These are phyloP conservation scores for Psophocarpus tetragonolobus DNA, from an alignment of 306 rosid genomes.

Conservation along the genomic window DNA sequence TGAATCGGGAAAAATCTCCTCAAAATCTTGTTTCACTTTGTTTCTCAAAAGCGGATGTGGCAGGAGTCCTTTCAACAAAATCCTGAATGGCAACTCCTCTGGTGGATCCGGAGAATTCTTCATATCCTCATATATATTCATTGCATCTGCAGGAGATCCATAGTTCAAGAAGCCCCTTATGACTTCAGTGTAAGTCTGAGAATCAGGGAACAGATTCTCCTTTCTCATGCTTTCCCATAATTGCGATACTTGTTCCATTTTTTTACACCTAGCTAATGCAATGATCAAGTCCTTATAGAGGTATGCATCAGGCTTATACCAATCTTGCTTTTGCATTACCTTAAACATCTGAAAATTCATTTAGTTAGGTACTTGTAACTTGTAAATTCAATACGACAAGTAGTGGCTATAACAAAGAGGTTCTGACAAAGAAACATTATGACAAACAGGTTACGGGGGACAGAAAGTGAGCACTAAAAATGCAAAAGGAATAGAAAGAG, in stretches of 20 bases:
- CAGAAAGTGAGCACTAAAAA: background rate
- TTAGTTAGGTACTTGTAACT: conserved; percentile 25
- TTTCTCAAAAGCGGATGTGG: conserved; percentile 94
- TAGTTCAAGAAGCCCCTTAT: conserved; percentile 84
- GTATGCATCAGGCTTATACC: conserved; percentile 78
- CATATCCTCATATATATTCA: conserved; percentile 92
- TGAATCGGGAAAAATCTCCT: conserved; percentile 91
- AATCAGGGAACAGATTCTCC: conserved; percentile 74
- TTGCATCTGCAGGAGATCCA: conserved; percentile 93
- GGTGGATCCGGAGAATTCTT: conserved; percentile 97
- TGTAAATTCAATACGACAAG: conserved; percentile 30
- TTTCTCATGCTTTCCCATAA: conserved; percentile 82
- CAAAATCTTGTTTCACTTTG: conserved; percentile 92
- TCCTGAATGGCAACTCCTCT: conserved; percentile 86
- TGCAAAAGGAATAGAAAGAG: background rate
- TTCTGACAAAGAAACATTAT: conserved; percentile 33
- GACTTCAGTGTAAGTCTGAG: conserved; percentile 84
- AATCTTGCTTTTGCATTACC: conserved; percentile 80
- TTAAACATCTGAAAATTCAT: conserved; percentile 60
- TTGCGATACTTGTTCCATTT: conserved; percentile 78
- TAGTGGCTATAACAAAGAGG: background rate
- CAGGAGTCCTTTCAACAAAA: conserved; percentile 88
- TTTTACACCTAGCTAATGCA: conserved; percentile 67
- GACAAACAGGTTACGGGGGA: conserved; percentile 50
- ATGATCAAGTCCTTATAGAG: conserved; percentile 83